phyloP scores from a whole-genome alignment of 2,329 filamentous ascomycete species.

The Arthrobotrys sphaeroides region DNA sequence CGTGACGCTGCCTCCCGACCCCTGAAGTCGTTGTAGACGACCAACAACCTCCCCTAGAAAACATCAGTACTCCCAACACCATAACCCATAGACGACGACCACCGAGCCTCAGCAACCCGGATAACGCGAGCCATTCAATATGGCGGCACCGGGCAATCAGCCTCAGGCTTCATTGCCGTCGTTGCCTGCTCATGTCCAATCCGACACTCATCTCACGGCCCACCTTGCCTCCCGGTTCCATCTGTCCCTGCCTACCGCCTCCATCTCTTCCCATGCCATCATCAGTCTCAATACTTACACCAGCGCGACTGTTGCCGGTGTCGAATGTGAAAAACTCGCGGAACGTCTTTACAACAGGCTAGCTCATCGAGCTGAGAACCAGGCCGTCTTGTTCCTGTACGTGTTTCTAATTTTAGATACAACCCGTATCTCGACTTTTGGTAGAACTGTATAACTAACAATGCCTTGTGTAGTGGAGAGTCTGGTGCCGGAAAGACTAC shows the following conservation, averaged over 20 bases:
- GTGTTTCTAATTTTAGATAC: constrained; percentile 15
- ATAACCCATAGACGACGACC: not conserved
- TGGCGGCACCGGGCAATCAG: constrained; percentile 67
- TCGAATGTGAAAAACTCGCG: constrained; percentile 80
- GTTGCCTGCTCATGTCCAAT: constrained; percentile 82
- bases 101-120: not conserved
- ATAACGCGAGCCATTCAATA: constrained; percentile 55
- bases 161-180: constrained; percentile 87
- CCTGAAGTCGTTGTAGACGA: constrained; percentile 41
- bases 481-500: constrained; percentile 97
- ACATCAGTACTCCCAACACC: not conserved
- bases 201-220: constrained; percentile 79
- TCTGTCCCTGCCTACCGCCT: constrained; percentile 84
- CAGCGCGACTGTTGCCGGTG: constrained; percentile 85
- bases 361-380: constrained; percentile 89
- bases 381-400: constrained; percentile 90
- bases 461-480: constrained; percentile 74
- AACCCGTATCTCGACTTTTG: not conserved
- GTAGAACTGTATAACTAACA: not conserved
- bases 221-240: constrained; percentile 91
- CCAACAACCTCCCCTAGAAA: not conserved
- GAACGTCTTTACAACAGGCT: constrained; percentile 84
- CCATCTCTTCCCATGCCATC: constrained; percentile 88
- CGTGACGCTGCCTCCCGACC: not conserved
- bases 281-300: constrained; percentile 95